Percentiles rank a stretch among this genome's conserved stretches.
Evolutionary conservation across 352 stramenopile genomes (phyloP).

Genomic region (Globisporangium emineosum): DNA sequence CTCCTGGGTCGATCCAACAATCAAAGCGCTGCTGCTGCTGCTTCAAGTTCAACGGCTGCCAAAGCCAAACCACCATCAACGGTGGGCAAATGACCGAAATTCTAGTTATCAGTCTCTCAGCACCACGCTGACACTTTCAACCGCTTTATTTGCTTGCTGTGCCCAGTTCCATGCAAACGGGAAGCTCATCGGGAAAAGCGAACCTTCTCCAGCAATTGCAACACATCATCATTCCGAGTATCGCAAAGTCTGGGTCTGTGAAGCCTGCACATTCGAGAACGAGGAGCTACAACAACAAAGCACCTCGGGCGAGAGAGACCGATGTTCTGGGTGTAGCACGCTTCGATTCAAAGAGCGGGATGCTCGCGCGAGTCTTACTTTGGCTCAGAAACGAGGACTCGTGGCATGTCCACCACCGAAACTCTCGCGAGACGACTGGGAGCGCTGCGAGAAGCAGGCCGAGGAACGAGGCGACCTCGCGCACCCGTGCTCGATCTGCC

Average conservation of each 20-base stretch:
- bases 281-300: conserved; percentile 27
- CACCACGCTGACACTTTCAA: background rate
- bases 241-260: conserved; percentile 71
- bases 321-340: conserved; percentile 48
- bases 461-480: conserved; percentile 53
- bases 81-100: background rate
- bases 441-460: conserved; percentile 63
- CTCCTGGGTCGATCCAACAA: background rate
- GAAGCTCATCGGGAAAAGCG: background rate
- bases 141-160: background rate
- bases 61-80: background rate
- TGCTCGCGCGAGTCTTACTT: conserved; percentile 34
- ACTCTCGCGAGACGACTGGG: conserved; percentile 67
- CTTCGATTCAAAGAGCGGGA: conserved; percentile 22
- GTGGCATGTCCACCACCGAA: conserved; percentile 54
- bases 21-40: background rate
- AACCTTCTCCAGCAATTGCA: background rate
- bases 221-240: conserved; percentile 21
- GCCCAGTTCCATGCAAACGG: conserved; percentile 1
- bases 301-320: conserved; percentile 20
- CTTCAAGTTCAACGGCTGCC: background rate
- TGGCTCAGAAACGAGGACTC: conserved; percentile 73
- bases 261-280: conserved; percentile 80
- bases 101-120: background rate
- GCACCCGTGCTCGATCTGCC: conserved; percentile 82